Conservation (phyloP, 1,284 basidiomycete species). For the Boletus semigastroideus region DNA sequence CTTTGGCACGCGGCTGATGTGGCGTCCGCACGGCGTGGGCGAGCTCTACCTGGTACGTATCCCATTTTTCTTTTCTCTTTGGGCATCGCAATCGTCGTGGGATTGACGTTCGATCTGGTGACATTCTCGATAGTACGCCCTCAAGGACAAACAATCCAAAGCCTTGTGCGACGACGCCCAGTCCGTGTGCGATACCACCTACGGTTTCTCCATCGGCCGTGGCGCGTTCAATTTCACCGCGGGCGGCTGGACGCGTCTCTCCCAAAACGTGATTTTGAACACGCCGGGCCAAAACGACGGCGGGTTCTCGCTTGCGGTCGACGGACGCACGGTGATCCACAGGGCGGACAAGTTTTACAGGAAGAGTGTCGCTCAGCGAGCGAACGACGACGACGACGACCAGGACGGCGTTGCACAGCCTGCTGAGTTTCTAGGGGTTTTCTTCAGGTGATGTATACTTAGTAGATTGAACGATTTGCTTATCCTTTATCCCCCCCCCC, state of each 20-base stretch:
- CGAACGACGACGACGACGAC: neutral
- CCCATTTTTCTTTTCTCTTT: neutral
- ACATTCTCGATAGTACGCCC: constrained; percentile 55
- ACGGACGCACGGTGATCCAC: constrained; percentile 52
- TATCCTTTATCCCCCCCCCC: neutral
- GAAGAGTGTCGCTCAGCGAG: constrained; percentile 15
- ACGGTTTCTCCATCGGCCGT: constrained; percentile 73
- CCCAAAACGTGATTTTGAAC: constrained; percentile 66
- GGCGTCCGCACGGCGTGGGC: constrained; percentile 59
- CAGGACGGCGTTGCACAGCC: constrained; percentile 20
- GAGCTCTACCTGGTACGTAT: constrained; percentile 70
- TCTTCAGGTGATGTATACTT: constrained; percentile 58
- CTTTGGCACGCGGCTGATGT: constrained; percentile 77
- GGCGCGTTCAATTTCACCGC: constrained; percentile 66
- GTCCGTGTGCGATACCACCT: constrained; percentile 61
- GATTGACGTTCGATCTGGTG: neutral
- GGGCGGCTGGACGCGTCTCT: constrained; percentile 67
- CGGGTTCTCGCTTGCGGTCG: constrained; percentile 47
- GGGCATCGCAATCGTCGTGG: neutral
- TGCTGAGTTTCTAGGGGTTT: constrained; percentile 62
- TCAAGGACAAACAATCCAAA: constrained; percentile 54
- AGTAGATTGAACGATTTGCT: neutral
- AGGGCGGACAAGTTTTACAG: neutral
- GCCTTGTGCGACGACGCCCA: constrained; percentile 55
- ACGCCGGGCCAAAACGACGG: constrained; percentile 64